These are phyloP conservation scores for Phylloporus scabripes DNA, from an alignment of 768 basidiomycete species.

Conservation along the genomic window DNA sequence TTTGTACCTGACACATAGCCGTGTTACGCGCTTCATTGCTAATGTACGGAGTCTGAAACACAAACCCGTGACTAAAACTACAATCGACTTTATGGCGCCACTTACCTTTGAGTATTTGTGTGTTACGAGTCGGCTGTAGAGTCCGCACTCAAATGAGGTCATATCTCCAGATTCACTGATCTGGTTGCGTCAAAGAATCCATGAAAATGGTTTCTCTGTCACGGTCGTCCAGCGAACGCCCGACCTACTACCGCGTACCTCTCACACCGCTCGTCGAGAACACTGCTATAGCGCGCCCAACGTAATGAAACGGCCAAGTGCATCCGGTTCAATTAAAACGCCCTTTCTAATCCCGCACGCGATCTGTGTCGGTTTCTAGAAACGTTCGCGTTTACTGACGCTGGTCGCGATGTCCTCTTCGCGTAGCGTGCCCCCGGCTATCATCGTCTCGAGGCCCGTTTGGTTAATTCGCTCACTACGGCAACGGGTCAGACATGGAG, in stretches of 20 bases:
- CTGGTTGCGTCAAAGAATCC: background rate
- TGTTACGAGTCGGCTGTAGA: background rate
- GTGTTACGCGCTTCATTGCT: background rate
- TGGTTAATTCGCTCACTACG: slow-evolving; percentile 3
- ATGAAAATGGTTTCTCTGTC: background rate
- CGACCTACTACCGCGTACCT: slow-evolving; percentile 8
- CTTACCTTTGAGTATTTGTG: background rate
- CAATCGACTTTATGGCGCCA: too few relatives aligned
- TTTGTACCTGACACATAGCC: background rate
- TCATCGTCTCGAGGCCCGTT: background rate
- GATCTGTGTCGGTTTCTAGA: background rate
- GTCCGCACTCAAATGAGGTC: background rate
- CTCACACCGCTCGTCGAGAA: slow-evolving; percentile 1
- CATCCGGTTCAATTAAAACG: background rate
- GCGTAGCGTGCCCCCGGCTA: background rate
- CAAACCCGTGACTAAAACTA: too few relatives aligned
- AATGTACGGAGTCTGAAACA: background rate
- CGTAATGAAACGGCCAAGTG: slow-evolving; percentile 10
- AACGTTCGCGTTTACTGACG: background rate
- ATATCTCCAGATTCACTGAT: slow-evolving; percentile 1
- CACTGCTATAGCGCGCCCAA: background rate
- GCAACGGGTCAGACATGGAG: slow-evolving; percentile 9
- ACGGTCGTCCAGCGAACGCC: background rate
- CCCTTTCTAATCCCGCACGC: slow-evolving; percentile 7
- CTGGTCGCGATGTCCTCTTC: background rate